Base-by-base conservation (phyloP, 352 stramenopile genomes). In the Elongisporangium prolatum region DNA sequence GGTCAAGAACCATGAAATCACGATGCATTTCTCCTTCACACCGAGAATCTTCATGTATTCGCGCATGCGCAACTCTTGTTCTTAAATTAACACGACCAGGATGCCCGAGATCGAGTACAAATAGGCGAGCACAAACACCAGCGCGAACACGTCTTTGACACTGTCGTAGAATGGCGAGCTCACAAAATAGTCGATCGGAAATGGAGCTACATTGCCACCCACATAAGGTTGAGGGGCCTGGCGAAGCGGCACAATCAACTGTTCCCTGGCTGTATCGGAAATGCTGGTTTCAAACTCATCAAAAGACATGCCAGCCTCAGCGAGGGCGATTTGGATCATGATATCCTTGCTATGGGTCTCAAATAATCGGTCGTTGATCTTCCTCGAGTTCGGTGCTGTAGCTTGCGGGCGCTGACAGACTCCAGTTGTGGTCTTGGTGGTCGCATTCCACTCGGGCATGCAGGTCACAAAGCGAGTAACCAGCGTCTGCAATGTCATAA, bases 11-110 rank as follows among this genome's bases (percentile, higher is more conserved):
- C 82, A 92, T 1, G 74, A 86, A 7, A 83, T 57, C 17, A 89
- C 59, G 51, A 92, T 87, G 0, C 74, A 67, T 8, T 67, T 72
- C 50, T 92, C 82, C 44, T 73, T 85, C 14, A 98, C 72, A n/a
- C 95, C 93, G 50, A 98, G 89, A 54, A 98, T 97, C 56, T 96
- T 95, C 72, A 98, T 93, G 57, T 80, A 89, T 72, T 98, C 95
- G 17, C 93, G 92, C 21, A 97, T 67, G 7, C 88, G 79, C 2
- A 77, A 73, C 67, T 98, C 94, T 57, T 98, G 98, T 61, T 98
- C 94, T 48, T 85, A 74, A 16, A 98, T 97, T 25, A 98, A 75
- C 5, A 81, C 74, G 3, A 93, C 81, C 16, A 98, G 66, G 48
- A 97, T 74, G 1, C 84, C 71, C 6, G 89, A 97, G 20, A 96